Conservation (phyloP, 2,329 filamentous ascomycete genomes). For the Calcarisporium arbuscula region DNA sequence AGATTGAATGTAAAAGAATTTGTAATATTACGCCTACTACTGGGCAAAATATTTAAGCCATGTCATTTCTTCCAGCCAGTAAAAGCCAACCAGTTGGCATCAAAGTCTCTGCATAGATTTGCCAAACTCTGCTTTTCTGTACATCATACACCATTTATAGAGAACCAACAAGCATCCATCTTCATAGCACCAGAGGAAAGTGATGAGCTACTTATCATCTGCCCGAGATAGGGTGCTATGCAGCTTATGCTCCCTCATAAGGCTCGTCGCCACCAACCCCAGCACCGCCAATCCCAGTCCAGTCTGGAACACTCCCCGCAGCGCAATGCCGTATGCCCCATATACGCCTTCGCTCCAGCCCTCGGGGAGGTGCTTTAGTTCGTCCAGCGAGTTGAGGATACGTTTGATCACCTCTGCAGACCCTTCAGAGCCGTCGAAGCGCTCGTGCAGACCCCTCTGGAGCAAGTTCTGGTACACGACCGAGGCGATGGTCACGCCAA, state of each 20-base stretch:
- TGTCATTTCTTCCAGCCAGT: no score
- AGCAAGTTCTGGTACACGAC: conserved; percentile 73
- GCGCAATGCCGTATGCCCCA: conserved; percentile 60
- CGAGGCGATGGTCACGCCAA: conserved; percentile 43
- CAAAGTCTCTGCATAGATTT: no score
- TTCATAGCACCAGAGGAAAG: no score
- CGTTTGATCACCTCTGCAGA: conserved; percentile 56
- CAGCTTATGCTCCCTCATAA: conserved; percentile 67
- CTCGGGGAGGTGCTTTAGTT: conserved; percentile 54
- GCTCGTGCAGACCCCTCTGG: conserved; percentile 48
- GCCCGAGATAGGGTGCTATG: conserved; percentile 29
- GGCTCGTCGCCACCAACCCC: conserved; percentile 48
- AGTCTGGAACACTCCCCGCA: conserved; percentile 63
- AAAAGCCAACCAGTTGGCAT: no score
- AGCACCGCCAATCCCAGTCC: conserved; percentile 52
- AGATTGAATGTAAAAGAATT: no score
- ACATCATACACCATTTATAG: no score
- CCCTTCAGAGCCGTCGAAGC: conserved; percentile 53
- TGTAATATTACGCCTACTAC: no score
- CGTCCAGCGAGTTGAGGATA: conserved; percentile 62
- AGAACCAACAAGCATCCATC: no score
- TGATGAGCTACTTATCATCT: no score
- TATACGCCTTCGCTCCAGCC: conserved; percentile 60
- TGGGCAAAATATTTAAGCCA: no score
- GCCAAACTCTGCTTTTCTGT: no score